Evolutionary conservation across 176 grass and related monocot species (phyloP), one percentile per base, ranked within the genome.

Genomic region (Oryza brachyantha): DNA sequence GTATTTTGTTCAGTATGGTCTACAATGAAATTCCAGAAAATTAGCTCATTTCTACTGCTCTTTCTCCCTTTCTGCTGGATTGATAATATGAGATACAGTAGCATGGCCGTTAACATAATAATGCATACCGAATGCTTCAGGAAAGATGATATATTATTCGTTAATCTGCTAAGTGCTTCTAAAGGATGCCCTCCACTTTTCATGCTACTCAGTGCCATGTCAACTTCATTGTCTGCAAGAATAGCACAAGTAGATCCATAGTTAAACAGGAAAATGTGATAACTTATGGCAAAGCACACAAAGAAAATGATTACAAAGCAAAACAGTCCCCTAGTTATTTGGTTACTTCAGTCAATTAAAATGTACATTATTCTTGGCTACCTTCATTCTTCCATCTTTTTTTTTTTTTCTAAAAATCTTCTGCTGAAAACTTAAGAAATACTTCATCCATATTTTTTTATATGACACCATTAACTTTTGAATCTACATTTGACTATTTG

Each of bases 1-100:
- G 91, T 84, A 93, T 63, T 65, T 76, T 90, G 22, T 93, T 81
- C 40, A 93, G 60, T 70, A 90, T 87, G 10, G 73, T 71, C 91
- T 93, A 29, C 76, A 90, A 66, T 65, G 14, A 36, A 73, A 87
- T 27, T 22, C 3, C 25, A 14, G 3, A 22, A 42, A 64, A 22
- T 1, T 64, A 35, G 8, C 62, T 54, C 26, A 40, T 86, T 19
- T 70, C 9, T 24, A 25, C 25, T 38, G 13, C 12, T 21, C 4
- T 26, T 43, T 43, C 8, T 70, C 29, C 25, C 25, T 65, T 36
- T 31, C 3, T n/a, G 22, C 29, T 19, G 0, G 35, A 9, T 67
- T 24, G 63, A 59, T 16, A 10, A 66, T n/a, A 37, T 41, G 12
- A 54, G 36, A 55, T 3, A 38, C 61, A 13, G 24, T 38, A 25